Evolutionary conservation across 2,329 filamentous ascomycete genomes (phyloP), one percentile per base, ranked within the genome.

Genomic region (Didymella glomerata): DNA sequence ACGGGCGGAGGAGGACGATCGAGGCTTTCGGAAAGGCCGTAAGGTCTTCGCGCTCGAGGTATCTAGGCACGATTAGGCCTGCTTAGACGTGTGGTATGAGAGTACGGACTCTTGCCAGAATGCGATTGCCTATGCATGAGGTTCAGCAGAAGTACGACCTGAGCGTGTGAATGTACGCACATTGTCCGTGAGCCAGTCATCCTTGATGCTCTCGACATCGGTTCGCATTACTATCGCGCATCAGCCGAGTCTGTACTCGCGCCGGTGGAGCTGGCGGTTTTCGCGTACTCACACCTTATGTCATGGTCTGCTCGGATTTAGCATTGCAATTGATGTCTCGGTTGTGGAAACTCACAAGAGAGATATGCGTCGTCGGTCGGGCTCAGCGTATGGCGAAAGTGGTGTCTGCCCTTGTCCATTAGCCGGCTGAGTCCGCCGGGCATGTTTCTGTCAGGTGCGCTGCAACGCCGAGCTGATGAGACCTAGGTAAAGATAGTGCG

Each of bases 151-250:
- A 34, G 48, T 44, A n/a, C 28, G 20, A 20, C 20, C 38, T 18
- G 30, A 16, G 18, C n/a, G 5, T 28, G 30, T 34, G 47, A 27
- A 9, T 24, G 46, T 58, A 46, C 63, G 47, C 82, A 93, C 91
- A 81, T 97, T 97, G 77, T 99, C 95, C 42, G 94, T 97, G 51
- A 99, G 83, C 95, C 95, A 99, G 82, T 97, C 95, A 78, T 91
- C 84, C 79, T 91, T 92, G 58, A 99, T 86, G 16, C 90, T 89
- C 76, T 93, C 90, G 67, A 98, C 86, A 78, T 99, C 95, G 75
- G 95, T 92, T 75, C 89, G 87, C 49, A 91, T 97, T 68, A 98
- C 92, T 93, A 73, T 64, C 20, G 68, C 60, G 55, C 68, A 71
- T 68, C 54, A 70, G 57, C 64, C 52, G 14, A 16, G 25, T 36